Evolutionary conservation across 192 early-diverging fungal genomes (phyloP).

Genomic region (Coemansia sp.): DNA sequence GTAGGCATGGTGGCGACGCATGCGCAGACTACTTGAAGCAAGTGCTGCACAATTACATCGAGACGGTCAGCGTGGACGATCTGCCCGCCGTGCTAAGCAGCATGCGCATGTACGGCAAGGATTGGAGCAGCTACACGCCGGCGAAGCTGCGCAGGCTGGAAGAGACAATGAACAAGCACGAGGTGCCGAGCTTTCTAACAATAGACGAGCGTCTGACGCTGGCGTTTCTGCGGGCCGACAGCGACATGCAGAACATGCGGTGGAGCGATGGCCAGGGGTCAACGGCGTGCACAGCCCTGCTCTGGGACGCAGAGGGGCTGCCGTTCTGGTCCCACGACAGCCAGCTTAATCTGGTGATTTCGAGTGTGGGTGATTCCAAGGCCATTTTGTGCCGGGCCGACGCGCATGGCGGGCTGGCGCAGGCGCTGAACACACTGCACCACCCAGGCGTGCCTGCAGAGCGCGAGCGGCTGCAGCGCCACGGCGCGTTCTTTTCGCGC

Average conservation of each 20-base stretch:
- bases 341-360: conserved; percentile 60
- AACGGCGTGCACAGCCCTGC: conserved; percentile 65
- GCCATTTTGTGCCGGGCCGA: conserved; percentile 57
- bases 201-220: conserved; percentile 68
- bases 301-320: conserved; percentile 61
- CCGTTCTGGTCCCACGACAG: conserved; percentile 69
- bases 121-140: conserved; percentile 48
- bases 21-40: conserved; percentile 47
- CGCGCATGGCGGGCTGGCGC: conserved; percentile 56
- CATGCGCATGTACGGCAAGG: conserved; percentile 45
- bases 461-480: conserved; percentile 64
- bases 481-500: conserved; percentile 70
- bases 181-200: conserved; percentile 55
- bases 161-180: conserved; percentile 25
- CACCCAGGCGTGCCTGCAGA: conserved; percentile 64
- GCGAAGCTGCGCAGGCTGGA: conserved; percentile 29
- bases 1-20: conserved; percentile 53
- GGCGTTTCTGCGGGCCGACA: conserved; percentile 64
- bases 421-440: conserved; percentile 64
- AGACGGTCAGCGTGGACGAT: conserved; percentile 29
- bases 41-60: conserved; percentile 38
- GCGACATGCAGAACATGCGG: conserved; percentile 47
- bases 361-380: conserved; percentile 71
- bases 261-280: conserved; percentile 63
- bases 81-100: conserved; percentile 18